Evolutionary conservation across 495 filamentous ascomycete genomes (phyloP).

Genomic region (Xylaria cubensis): DNA sequence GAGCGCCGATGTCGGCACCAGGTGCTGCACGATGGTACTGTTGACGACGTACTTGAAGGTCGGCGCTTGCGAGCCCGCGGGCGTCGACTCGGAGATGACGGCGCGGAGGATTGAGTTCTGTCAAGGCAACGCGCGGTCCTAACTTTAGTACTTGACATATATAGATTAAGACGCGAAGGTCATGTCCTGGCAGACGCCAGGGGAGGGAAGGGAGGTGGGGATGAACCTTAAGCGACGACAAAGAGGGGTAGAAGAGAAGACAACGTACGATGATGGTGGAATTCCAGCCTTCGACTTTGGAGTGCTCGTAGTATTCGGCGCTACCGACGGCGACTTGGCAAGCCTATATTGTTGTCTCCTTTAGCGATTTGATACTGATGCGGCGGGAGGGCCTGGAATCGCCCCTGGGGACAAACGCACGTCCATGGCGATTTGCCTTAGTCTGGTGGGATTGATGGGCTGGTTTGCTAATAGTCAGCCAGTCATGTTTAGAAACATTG

Average conservation of each 20-base stretch:
- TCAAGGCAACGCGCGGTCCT: constrained; percentile 19
- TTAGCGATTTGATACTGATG: constrained; percentile 17
- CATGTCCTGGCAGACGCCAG: too few relatives aligned
- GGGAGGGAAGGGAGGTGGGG: background rate
- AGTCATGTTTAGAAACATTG: background rate
- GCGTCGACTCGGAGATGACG: constrained; percentile 82
- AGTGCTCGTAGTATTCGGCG: constrained; percentile 80
- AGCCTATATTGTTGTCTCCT: constrained; percentile 60
- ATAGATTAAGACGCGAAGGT: background rate
- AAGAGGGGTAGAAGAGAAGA: background rate
- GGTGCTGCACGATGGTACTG: constrained; percentile 97
- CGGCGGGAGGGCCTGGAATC: background rate
- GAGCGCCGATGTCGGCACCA: constrained; percentile 60
- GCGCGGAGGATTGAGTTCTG: constrained; percentile 86
- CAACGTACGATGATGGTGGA: constrained; percentile 81
- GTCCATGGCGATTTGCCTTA: constrained; percentile 83
- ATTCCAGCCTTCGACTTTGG: constrained; percentile 84
- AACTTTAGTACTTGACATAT: constrained; percentile 14
- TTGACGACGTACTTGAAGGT: constrained; percentile 92
- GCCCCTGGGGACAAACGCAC: constrained; percentile 56
- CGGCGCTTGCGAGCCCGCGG: constrained; percentile 52
- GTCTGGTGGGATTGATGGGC: constrained; percentile 77
- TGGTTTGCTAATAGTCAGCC: constrained; percentile 40
- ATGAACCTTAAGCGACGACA: background rate
- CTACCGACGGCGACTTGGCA: constrained; percentile 78